Percentiles rank a stretch among this genome's conserved stretches.
Conservation (phyloP, 2,329 filamentous ascomycete genomes). For the Boeremia exigua region DNA sequence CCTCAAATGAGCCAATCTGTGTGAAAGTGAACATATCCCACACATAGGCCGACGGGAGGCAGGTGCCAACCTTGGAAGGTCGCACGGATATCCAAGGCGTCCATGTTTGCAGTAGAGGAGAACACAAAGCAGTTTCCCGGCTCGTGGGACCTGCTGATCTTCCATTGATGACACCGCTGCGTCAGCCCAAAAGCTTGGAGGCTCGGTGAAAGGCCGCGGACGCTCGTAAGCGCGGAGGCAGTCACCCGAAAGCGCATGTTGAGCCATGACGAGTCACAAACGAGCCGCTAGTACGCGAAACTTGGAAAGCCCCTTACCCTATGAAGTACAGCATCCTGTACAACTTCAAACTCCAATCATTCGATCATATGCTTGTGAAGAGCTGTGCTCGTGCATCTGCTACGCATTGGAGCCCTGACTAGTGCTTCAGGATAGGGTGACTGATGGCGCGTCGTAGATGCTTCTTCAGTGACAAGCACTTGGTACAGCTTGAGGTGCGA, state of each 20-base stretch:
- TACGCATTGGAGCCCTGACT: background rate
- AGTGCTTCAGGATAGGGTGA: background rate
- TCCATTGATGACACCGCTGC: conserved; percentile 4
- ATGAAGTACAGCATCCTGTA: background rate
- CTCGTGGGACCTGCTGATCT: conserved; percentile 8
- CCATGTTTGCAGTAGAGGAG: background rate
- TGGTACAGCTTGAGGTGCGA: background rate
- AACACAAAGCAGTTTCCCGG: conserved; percentile 6
- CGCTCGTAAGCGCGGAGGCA: conserved; percentile 7
- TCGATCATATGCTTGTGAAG: background rate
- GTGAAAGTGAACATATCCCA: background rate
- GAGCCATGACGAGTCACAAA: conserved; percentile 7
- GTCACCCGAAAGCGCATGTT: conserved; percentile 12
- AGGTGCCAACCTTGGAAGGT: conserved; percentile 3
- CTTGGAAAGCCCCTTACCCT: background rate
- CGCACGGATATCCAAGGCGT: conserved; percentile 11
- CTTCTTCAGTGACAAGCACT: conserved; percentile 14
- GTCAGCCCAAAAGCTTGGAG: conserved; percentile 15
- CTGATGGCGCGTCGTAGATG: background rate
- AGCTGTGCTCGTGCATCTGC: background rate
- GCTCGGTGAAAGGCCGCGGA: conserved; percentile 3
- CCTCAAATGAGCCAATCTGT: background rate
- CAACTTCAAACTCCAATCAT: background rate
- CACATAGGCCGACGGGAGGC: background rate
- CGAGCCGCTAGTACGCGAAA: conserved; percentile 12